Base-by-base conservation (phyloP, 2,329 filamentous ascomycete genomes). In the Exserohilum turcica region DNA sequence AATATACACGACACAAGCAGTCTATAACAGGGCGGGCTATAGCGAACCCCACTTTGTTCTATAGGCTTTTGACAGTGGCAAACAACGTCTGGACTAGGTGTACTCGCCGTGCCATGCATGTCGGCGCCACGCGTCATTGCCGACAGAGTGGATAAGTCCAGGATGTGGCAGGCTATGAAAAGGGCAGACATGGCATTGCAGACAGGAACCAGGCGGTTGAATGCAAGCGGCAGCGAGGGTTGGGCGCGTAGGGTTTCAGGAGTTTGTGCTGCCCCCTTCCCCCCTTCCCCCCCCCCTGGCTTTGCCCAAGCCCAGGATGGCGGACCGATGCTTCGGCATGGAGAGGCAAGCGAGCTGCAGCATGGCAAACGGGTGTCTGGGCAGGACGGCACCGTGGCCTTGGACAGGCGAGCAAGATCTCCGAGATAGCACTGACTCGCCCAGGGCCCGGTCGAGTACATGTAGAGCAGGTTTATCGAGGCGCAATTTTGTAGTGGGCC, bases 1-100 rank as follows among this genome's bases (percentile, higher is more conserved):
- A 36, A 37, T 12, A 56, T 59, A 54, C 45, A 63, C 49, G 54
- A 43, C 49, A 47, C 15, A 33, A 44, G 50, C 48, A 60, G 51
- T 60, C 65, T 56, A 66, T 64, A 65, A 57, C 61, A 64, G 44
- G 44, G 39, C 56, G 56, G 47, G 59, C 55, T 59, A 60, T 61
- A 61, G 37, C 7, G n/a, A 19, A 52, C 49, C 50, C 42, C 42
- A 45, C 50, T 55, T 43, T 42, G 48, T 43, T 53, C 39, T 40
- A 45, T 42, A 15, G 46, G 46, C 43, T 24, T 52, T 15, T 46
- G 24, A 15, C n/a, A 24, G 15, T 36, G 38, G 35, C 29, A 24
- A 31, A 36, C 21, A 12, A 35, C 10, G 3, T 28, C 15, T 24
- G 27, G 31, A 8, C n/a, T n/a, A n/a, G n/a, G n/a, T n/a, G 19